Base-by-base conservation (phyloP, 2,329 filamentous ascomycete genomes). In the Microascus cirrosus region DNA sequence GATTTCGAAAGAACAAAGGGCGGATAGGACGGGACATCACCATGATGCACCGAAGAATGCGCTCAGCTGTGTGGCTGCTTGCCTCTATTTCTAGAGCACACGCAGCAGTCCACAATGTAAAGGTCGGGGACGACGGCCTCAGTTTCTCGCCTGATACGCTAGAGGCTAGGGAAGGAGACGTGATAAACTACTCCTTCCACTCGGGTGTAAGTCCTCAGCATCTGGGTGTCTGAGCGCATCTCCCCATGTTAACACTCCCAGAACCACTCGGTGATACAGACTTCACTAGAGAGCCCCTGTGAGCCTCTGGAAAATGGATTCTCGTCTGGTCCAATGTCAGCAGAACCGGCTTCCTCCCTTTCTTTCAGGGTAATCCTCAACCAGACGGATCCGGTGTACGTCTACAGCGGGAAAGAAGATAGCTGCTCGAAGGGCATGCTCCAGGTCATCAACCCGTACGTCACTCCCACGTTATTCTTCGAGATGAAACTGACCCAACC, bases 391-490 rank as follows among this genome's bases (percentile, higher is more conserved):
- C 74, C 77, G 3, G 69, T 77, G 20, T 80, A 76, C 75, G 70
- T 75, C 59, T 80, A 79, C 63, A 80, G 77, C 67, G 69, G 66
- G 20, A 69, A 73, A 56, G 69, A 65, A 1, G 69, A 71, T 42
- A 75, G 79, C 62, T 80, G 77, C 65, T 72, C 78, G 61, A 68
- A 59, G 24, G 71, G 71, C 56, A 74, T 74, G 71, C 66, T 73
- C 1, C 69, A 71, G 28, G 62, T 68, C 55, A 67, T 74, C 61
- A 74, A 74, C 61, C 66, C 70, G 65, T 24, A 50, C 3, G 45
- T 50, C 45, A 22, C 5, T 3, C n/a, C n/a, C 45, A 2, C n/a
- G 12, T 11, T 11, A 22, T 20, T 50, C 65, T 2, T 32, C 18
- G 22, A 11, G n/a, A 24, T 15, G 24, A n/a, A 10, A 8, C n/a